Percentiles rank a stretch among this genome's conserved stretches.
Conservation (phyloP, 2,329 filamentous ascomycete genomes). For the Didymella glomerata region DNA sequence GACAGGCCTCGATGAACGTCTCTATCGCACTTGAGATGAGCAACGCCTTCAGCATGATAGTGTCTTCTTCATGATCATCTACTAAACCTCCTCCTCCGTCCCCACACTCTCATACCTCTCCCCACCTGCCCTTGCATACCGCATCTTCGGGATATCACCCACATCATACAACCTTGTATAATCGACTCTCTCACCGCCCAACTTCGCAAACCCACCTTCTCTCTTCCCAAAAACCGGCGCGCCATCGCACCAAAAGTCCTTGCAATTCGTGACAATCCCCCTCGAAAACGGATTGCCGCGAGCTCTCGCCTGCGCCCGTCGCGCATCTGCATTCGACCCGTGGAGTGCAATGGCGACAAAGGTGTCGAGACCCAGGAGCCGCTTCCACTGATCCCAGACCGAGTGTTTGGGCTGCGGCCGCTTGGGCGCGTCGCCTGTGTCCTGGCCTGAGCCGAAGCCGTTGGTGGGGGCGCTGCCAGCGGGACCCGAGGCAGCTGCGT, state of each 20-base stretch:
- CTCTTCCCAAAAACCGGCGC: conserved; percentile 80
- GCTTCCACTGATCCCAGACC: conserved; percentile 80
- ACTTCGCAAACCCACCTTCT: conserved; percentile 75
- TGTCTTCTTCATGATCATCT: no score
- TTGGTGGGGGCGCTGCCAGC: conserved; percentile 49
- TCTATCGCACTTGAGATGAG: background rate
- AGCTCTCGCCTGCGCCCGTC: conserved; percentile 44
- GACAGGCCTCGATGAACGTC: no score
- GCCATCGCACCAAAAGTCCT: conserved; percentile 95
- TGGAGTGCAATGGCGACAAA: conserved; percentile 90
- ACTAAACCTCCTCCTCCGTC: conserved; percentile 40
- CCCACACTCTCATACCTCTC: conserved; percentile 69
- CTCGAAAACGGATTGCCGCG: conserved; percentile 83
- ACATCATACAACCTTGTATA: conserved; percentile 91
- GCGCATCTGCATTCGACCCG: conserved; percentile 64
- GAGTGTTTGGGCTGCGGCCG: conserved; percentile 66
- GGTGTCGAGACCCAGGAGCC: conserved; percentile 87
- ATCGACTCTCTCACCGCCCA: conserved; percentile 82
- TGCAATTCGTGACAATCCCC: conserved; percentile 87
- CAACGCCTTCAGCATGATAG: background rate
- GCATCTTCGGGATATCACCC: conserved; percentile 84
- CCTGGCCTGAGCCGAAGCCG: conserved; percentile 70
- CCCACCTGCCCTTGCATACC: conserved; percentile 54
- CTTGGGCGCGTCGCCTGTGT: conserved; percentile 51
- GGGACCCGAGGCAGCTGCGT: conserved; percentile 7